These are phyloP conservation scores for Aspergillus sp. DNA, from an alignment of 2,329 filamentous ascomycete genomes.

Conservation along the genomic window DNA sequence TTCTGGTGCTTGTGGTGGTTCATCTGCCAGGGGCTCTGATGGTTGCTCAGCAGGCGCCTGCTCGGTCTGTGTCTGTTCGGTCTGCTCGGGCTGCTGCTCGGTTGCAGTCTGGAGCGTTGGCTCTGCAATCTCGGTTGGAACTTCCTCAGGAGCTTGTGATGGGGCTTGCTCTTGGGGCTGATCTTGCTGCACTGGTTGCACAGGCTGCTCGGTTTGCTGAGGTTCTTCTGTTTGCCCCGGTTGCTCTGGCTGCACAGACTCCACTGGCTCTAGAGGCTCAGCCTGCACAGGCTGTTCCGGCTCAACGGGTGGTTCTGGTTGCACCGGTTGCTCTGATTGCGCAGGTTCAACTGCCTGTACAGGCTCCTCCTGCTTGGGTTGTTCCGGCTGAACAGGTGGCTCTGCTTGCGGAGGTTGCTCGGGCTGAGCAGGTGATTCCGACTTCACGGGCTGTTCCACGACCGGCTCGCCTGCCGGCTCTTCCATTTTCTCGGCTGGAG, in stretches of 20 bases:
- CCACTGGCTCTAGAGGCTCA: not conserved
- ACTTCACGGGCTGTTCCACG: not conserved
- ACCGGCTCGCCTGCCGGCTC: not conserved
- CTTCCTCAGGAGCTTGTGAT: not conserved
- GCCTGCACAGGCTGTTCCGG: not conserved
- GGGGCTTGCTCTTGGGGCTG: not conserved
- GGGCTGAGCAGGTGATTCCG: not conserved
- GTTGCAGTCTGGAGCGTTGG: not conserved
- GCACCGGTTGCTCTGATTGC: not conserved
- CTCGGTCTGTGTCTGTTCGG: not conserved
- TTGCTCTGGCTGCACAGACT: not conserved
- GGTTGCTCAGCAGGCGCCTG: slow-evolving; percentile 2
- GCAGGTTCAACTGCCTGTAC: not conserved
- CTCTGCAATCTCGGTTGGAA: not conserved
- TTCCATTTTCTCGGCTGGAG: not conserved
- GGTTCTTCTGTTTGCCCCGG: not conserved
- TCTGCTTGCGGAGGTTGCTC: not conserved
- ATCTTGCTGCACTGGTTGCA: not conserved
- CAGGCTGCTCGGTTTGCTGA: not conserved
- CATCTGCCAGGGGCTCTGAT: slow-evolving; percentile 5
- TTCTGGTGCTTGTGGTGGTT: not conserved
- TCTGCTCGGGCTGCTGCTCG: not conserved
- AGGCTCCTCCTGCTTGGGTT: not conserved
- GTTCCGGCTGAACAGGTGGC: not conserved
- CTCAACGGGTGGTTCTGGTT: not conserved